These are phyloP conservation scores for Austroboletus novae-zelandiae DNA, from an alignment of 1,284 basidiomycete genomes.

Conservation along the genomic window DNA sequence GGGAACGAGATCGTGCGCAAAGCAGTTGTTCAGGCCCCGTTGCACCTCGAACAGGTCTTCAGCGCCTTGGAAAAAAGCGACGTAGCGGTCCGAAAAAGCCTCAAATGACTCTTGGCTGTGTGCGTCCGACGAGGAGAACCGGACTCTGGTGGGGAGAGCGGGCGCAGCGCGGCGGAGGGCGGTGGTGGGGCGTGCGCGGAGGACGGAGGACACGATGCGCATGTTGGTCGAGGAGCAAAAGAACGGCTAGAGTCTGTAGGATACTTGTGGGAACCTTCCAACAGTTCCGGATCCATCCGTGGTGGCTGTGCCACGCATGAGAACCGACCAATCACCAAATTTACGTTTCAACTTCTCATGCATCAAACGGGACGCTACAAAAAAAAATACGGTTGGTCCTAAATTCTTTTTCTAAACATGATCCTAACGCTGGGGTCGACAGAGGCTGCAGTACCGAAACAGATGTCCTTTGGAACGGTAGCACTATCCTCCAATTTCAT, in stretches of 20 bases:
- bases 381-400: neutral
- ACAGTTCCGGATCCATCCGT: slow-evolving; percentile 18
- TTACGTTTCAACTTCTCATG: neutral
- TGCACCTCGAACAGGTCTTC: slow-evolving; percentile 97
- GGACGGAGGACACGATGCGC: slow-evolving; percentile 53
- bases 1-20: slow-evolving; percentile 97
- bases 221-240: slow-evolving; percentile 28
- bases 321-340: neutral
- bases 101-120: slow-evolving; percentile 92
- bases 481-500: slow-evolving; percentile 21
- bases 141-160: slow-evolving; percentile 45
- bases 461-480: slow-evolving; percentile 25
- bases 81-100: slow-evolving; percentile 91
- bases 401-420: slow-evolving; percentile 8
- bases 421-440: neutral
- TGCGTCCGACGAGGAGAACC: slow-evolving; percentile 37
- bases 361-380: no score
- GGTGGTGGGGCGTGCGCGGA: slow-evolving; percentile 49
- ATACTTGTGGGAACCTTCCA: slow-evolving; percentile 10
- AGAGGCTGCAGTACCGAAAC: neutral
- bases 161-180: slow-evolving; percentile 39
- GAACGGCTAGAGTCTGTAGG: neutral
- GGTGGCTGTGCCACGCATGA: slow-evolving; percentile 4
- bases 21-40: slow-evolving; percentile 98
- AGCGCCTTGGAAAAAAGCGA: slow-evolving; percentile 88